Evolutionary conservation across 78 protist genomes (phyloP), one percentile per base, ranked within the genome.

Genomic region (Thecamonas trahens): DNA sequence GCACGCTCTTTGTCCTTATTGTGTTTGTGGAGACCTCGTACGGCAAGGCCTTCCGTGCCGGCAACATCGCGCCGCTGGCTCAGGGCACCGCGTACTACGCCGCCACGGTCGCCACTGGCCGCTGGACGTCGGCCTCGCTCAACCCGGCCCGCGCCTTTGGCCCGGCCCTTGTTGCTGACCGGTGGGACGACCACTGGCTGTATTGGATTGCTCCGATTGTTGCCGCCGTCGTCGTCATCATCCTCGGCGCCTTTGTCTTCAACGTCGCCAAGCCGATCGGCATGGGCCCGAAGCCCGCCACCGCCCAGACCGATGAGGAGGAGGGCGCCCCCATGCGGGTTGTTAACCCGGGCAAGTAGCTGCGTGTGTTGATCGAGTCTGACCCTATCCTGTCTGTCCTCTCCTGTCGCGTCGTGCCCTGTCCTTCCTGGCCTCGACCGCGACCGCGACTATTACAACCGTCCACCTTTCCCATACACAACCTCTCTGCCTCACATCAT

Each of bases 211-310:
- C 37, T 5, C 65, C 65, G 45, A 6, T 37, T 13, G 35, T 60
- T 3, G 65, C 45, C 52, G 65, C 65, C 29, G 31, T 60, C 45
- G 47, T 60, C 47, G n/a, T n/a, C n/a, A n/a, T n/a, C n/a, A n/a
- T n/a, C n/a, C n/a, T n/a, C n/a, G 65, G 45, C 26, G 31, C 47
- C 47, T 38, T 60, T 11, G 35, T 60, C 47, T 60, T 22, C 52
- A 3, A 35, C 52, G 31, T 60, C n/a, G n/a, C n/a, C n/a, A n/a
- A n/a, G n/a, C n/a, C n/a, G n/a, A n/a, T n/a, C n/a, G n/a, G n/a
- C n/a, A n/a, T n/a, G n/a, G n/a, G n/a, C n/a, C n/a, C n/a, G n/a
- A n/a, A n/a, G n/a, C n/a, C n/a, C n/a, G n/a, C n/a, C n/a, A n/a
- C n/a, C n/a, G n/a, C n/a, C n/a, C n/a, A n/a, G n/a, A n/a, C n/a